These are phyloP conservation scores for Hibiscus syriacus DNA, from an alignment of 345 rosid species.

Conservation along the genomic window DNA sequence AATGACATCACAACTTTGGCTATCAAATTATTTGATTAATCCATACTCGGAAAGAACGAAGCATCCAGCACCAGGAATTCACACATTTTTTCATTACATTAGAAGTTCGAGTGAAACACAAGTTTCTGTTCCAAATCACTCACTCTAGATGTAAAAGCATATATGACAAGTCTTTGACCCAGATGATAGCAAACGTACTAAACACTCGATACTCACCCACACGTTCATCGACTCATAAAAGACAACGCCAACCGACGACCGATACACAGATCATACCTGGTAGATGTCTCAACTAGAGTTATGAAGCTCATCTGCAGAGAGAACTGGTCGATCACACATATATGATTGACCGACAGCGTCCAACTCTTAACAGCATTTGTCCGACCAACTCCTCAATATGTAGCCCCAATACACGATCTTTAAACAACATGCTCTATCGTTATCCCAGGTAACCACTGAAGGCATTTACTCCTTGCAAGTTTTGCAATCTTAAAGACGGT, in stretches of 20 bases:
- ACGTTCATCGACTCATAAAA: not conserved
- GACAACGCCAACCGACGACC: slow-evolving; percentile 3
- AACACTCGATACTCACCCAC: slow-evolving; percentile 19
- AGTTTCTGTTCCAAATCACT: not conserved
- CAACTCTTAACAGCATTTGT: slow-evolving; percentile 21
- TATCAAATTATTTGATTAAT: too few relatives aligned
- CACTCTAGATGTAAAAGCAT: not conserved
- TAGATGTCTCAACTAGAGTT: not conserved
- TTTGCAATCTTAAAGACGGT: slow-evolving; percentile 27
- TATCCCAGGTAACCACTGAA: slow-evolving; percentile 32
- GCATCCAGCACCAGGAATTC: not conserved
- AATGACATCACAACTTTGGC: too few relatives aligned
- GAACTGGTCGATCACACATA: slow-evolving; percentile 9
- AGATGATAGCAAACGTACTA: too few relatives aligned
- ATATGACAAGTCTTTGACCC: slow-evolving; percentile 5
- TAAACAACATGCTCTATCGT: slow-evolving; percentile 31
- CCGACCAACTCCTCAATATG: slow-evolving; percentile 28
- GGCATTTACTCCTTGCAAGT: slow-evolving; percentile 33
- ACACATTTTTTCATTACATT: not conserved
- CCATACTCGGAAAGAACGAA: not conserved
- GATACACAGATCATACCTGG: slow-evolving; percentile 6
- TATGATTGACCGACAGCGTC: slow-evolving; percentile 12
- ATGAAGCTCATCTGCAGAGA: slow-evolving; percentile 15
- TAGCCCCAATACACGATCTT: slow-evolving; percentile 22
- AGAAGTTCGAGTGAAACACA: slow-evolving; percentile 9